These are phyloP conservation scores for Rhizopus stolonifer DNA, from an alignment of 371 early-diverging fungal species.

Conservation along the genomic window DNA sequence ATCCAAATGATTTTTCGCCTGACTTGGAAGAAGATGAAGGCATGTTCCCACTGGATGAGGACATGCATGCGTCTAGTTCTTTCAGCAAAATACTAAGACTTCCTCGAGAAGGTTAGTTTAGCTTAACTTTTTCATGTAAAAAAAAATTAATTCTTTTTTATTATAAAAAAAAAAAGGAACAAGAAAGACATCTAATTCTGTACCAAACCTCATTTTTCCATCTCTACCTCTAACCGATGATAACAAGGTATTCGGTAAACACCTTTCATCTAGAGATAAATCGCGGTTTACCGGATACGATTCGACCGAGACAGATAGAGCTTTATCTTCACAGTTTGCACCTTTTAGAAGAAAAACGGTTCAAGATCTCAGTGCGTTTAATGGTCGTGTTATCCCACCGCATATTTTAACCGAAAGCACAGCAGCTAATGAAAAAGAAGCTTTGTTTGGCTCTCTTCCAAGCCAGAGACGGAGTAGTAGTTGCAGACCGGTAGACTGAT, in stretches of 20 bases:
- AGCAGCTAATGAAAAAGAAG: constrained; percentile 35
- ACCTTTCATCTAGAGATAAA: no score
- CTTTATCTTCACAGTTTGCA: constrained; percentile 11
- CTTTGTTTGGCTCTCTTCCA: constrained; percentile 43
- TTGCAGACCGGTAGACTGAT: constrained; percentile 16
- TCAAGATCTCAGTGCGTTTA: constrained; percentile 17
- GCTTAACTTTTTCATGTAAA: constrained; percentile 3
- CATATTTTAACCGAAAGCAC: constrained; percentile 38
- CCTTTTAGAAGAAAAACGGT: constrained; percentile 5
- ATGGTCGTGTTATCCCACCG: constrained; percentile 41
- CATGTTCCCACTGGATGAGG: constrained; percentile 45
- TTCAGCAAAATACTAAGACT: no score
- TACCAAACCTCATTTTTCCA: neutral
- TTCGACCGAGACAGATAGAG: constrained; percentile 19
- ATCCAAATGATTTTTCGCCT: no score
- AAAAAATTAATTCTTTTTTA: neutral
- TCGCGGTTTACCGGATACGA: constrained; percentile 15
- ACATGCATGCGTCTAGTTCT: constrained; percentile 18
- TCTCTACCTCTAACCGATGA: no score
- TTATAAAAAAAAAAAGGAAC: neutral
- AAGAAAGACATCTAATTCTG: neutral
- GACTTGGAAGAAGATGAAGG: neutral
- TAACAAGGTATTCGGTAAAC: no score
- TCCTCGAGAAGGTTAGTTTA: no score
- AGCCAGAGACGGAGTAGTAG: constrained; percentile 19